These are phyloP conservation scores for Cetraspora pellucida DNA, from an alignment of 192 early-diverging fungal species.

Conservation along the genomic window DNA sequence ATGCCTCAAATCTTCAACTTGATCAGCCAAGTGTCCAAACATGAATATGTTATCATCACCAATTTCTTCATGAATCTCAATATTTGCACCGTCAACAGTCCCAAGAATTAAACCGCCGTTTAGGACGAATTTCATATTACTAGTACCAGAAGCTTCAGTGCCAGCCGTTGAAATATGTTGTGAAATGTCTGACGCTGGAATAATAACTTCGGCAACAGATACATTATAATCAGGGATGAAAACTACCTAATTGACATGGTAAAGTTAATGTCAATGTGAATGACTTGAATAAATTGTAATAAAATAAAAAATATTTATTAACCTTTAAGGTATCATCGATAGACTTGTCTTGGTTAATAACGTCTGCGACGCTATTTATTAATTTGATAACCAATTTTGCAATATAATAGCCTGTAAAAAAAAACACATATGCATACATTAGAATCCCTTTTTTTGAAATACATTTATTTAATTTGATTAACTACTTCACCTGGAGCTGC, in stretches of 20 bases:
- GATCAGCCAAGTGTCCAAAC: constrained; percentile 89
- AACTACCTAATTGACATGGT: constrained; percentile 59
- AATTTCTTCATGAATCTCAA: constrained; percentile 97
- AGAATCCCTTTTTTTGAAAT: not conserved
- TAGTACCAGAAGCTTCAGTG: constrained; percentile 98
- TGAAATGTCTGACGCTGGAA: constrained; percentile 98
- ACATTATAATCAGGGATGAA: constrained; percentile 99
- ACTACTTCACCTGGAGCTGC: constrained; percentile 64
- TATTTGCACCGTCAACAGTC: constrained; percentile 97
- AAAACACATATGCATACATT: not conserved
- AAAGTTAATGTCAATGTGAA: not conserved
- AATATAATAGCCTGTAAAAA: constrained; percentile 84
- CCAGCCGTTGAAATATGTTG: constrained; percentile 99
- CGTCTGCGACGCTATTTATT: constrained; percentile 90
- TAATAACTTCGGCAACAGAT: constrained; percentile 92
- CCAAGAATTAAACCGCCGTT: constrained; percentile 98
- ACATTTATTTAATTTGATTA: not conserved
- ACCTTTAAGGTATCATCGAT: constrained; percentile 82
- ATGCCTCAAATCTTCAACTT: constrained; percentile 95
- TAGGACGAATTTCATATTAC: constrained; percentile 99
- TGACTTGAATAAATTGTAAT: not conserved
- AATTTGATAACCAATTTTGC: constrained; percentile 99
- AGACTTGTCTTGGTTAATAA: constrained; percentile 84
- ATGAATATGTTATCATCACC: constrained; percentile 98
- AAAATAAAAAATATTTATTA: not conserved